phyloP scores from a whole-genome alignment of 345 rosid genomes.

The Trapa bicornis region DNA sequence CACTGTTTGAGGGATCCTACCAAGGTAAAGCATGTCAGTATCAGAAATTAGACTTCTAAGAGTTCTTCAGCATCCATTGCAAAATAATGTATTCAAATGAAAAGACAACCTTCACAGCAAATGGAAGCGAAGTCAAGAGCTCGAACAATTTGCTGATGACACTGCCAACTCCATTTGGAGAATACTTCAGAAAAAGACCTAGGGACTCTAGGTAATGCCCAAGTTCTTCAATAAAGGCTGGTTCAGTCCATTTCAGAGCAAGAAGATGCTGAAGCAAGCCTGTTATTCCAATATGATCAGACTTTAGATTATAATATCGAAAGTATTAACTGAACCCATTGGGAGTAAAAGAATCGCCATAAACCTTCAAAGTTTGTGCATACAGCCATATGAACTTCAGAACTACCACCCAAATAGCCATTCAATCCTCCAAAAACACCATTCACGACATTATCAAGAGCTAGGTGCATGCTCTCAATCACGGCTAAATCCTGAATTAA shows the following conservation, averaged over 20 bases:
- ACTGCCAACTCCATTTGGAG: conserved; percentile 71
- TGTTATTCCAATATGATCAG: conserved; percentile 20
- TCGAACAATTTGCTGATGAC: conserved; percentile 83
- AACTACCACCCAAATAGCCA: conserved; percentile 44
- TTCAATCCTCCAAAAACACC: conserved; percentile 44
- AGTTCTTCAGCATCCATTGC: background rate
- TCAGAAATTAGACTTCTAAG: background rate
- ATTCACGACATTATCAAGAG: conserved; percentile 58
- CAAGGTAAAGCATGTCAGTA: conserved; percentile 15
- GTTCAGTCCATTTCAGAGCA: conserved; percentile 75
- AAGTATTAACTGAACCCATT: conserved; percentile 1
- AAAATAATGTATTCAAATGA: background rate
- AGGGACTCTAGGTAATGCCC: conserved; percentile 68
- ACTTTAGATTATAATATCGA: conserved; percentile 7
- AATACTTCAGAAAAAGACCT: conserved; percentile 77
- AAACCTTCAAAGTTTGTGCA: conserved; percentile 69
- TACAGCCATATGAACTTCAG: conserved; percentile 49
- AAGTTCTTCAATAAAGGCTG: conserved; percentile 60
- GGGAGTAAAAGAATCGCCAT: conserved; percentile 6
- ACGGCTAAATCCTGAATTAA: conserved; percentile 62
- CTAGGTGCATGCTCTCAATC: conserved; percentile 68
- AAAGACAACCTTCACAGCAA: conserved; percentile 50
- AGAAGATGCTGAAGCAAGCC: conserved; percentile 84
- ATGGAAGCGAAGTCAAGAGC: conserved; percentile 78
- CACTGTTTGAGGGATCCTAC: conserved; percentile 77